Evolutionary conservation across 352 stramenopile genomes (phyloP).

Genomic region (Phytophthora citricola): DNA sequence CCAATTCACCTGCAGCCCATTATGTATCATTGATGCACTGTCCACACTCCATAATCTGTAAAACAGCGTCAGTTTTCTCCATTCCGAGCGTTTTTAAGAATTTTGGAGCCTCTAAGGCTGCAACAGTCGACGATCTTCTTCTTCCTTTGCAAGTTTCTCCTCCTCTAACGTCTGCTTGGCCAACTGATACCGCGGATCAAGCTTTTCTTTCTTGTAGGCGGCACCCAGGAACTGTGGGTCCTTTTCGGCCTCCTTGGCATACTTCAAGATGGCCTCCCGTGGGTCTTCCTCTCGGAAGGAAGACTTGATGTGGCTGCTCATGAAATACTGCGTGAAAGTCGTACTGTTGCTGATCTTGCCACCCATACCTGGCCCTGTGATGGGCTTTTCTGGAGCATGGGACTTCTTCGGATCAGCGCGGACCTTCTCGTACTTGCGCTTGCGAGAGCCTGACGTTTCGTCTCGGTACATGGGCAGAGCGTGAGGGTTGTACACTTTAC

Average conservation of each 20-base stretch:
- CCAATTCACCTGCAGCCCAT: conserved; percentile 1
- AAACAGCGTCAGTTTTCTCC: conserved; percentile 10
- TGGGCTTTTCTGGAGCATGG: conserved; percentile 76
- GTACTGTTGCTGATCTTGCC: conserved; percentile 81
- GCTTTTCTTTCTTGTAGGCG: conserved; percentile 70
- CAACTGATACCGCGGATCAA: conserved; percentile 78
- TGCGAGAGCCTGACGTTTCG: conserved; percentile 52
- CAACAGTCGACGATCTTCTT: conserved; percentile 75
- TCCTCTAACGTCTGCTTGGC: conserved; percentile 82
- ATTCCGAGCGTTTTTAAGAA: conserved; percentile 31
- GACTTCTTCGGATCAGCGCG: conserved; percentile 76
- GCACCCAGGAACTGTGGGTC: conserved; percentile 74
- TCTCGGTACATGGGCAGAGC: conserved; percentile 86
- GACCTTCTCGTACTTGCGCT: conserved; percentile 79
- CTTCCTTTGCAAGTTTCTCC: conserved; percentile 78
- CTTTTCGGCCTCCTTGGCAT: conserved; percentile 75
- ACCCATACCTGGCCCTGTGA: conserved; percentile 79
- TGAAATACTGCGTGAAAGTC: conserved; percentile 91
- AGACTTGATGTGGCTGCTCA: conserved; percentile 87
- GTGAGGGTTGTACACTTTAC: conserved; percentile 80
- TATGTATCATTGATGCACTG: conserved; percentile 12
- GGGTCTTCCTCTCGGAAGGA: conserved; percentile 89
- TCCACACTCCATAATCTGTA: conserved; percentile 8
- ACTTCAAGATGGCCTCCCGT: conserved; percentile 87
- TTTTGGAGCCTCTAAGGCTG: conserved; percentile 49